Conservation (phyloP, 208 protist genomes). For the Balamuthia mandrillaris region DNA sequence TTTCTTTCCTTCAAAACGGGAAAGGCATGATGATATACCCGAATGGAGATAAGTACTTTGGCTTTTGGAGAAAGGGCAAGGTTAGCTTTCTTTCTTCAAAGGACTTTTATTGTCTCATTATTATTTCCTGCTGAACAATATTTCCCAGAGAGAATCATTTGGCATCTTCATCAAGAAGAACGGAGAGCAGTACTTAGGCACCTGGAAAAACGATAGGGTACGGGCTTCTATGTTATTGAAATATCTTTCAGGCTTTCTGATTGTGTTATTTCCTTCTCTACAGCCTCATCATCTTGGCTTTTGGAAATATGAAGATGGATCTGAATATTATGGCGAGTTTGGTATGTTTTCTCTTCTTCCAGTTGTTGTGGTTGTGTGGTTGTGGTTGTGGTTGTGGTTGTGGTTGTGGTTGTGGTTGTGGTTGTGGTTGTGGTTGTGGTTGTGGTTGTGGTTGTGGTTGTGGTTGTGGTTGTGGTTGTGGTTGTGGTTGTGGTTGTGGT, state of each 20-base stretch:
- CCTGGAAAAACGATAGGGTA: conserved; percentile 10
- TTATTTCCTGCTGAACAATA: background rate
- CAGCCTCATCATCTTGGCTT: background rate
- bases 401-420: too few relatives aligned
- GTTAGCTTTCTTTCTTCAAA: background rate
- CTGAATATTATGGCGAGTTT: conserved; percentile 12
- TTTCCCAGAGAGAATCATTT: background rate
- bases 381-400: too few relatives aligned
- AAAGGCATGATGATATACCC: background rate
- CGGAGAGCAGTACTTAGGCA: conserved; percentile 15
- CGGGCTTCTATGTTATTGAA: too few relatives aligned
- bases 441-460: too few relatives aligned
- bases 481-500: too few relatives aligned
- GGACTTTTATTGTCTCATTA: background rate
- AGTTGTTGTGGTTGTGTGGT: too few relatives aligned
- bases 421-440: too few relatives aligned
- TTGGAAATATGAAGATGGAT: background rate
- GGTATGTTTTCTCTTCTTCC: background rate
- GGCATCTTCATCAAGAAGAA: background rate
- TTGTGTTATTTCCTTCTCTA: background rate
- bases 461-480: too few relatives aligned
- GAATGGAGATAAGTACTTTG: conserved; percentile 17
- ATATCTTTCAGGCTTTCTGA: background rate
- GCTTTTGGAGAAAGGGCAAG: conserved; percentile 26
- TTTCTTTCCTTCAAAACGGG: background rate